Evolutionary conservation across 2,329 filamentous ascomycete genomes (phyloP).

Genomic region (Fusarium pseudonygamai): DNA sequence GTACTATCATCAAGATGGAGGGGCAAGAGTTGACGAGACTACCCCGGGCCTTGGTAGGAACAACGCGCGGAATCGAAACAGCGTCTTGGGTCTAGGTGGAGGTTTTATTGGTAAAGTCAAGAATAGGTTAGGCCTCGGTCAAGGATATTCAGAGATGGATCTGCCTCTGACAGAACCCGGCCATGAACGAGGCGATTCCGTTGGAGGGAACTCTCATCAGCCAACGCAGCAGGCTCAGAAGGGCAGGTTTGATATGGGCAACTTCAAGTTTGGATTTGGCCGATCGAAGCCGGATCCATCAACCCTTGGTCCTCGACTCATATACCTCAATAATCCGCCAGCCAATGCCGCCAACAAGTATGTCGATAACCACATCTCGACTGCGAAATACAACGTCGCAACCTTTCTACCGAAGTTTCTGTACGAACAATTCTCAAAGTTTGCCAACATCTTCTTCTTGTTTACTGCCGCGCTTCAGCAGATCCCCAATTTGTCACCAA

Average conservation of each 20-base stretch:
- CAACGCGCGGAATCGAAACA: constrained; percentile 82
- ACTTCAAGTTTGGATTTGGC: constrained; percentile 94
- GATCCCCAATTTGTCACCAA: constrained; percentile 93
- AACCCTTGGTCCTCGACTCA: constrained; percentile 89
- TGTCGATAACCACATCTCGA: constrained; percentile 96
- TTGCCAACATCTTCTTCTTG: constrained; percentile 99
- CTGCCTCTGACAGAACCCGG: constrained; percentile 85
- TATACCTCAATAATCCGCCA: constrained; percentile 95
- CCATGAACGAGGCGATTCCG: constrained; percentile 49
- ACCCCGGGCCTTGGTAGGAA: constrained; percentile 50
- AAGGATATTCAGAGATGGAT: constrained; percentile 97
- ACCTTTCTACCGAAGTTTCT: constrained; percentile 98
- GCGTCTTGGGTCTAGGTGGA: constrained; percentile 85
- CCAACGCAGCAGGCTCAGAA: constrained; percentile 47
- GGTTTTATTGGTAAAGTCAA: constrained; percentile 88
- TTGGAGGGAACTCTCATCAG: constrained; percentile 56
- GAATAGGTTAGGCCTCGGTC: constrained; percentile 87
- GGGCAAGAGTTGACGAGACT: constrained; percentile 66
- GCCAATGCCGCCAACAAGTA: constrained; percentile 92
- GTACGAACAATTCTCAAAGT: constrained; percentile 98
- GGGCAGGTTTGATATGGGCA: constrained; percentile 70
- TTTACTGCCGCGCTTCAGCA: constrained; percentile 96
- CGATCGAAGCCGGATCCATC: constrained; percentile 87
- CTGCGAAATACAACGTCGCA: constrained; percentile 93
- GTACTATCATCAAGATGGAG: constrained; percentile 86